Conservation (phyloP, 108 stramenopile genomes). For the Cyclotella distinguenda region DNA sequence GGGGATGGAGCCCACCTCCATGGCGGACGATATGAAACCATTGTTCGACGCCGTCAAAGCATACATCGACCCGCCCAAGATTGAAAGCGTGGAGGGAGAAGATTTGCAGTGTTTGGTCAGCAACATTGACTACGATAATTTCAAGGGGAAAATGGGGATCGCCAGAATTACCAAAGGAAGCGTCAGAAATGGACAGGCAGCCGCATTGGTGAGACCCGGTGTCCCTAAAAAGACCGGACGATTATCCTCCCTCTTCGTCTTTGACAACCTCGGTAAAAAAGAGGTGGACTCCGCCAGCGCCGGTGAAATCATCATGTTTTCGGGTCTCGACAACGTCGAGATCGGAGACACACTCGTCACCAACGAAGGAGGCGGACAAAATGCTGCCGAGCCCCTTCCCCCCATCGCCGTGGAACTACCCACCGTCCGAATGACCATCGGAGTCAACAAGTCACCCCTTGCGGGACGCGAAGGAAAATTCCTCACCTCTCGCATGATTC, state of each 20-base stretch:
- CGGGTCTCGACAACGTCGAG: slow-evolving; percentile 86
- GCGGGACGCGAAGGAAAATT: slow-evolving; percentile 98
- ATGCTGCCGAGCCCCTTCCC: slow-evolving; percentile 83
- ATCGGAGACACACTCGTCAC: slow-evolving; percentile 97
- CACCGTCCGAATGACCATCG: slow-evolving; percentile 98
- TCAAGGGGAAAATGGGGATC: slow-evolving; percentile 99
- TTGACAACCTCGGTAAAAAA: slow-evolving; percentile 94
- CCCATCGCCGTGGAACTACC: slow-evolving; percentile 98
- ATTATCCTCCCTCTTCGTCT: slow-evolving; percentile 88
- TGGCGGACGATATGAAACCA: slow-evolving; percentile 87
- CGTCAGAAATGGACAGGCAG: slow-evolving; percentile 76
- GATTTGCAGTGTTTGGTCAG: slow-evolving; percentile 87
- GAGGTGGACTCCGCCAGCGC: slow-evolving; percentile 88
- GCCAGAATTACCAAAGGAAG: slow-evolving; percentile 90
- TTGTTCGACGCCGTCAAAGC: slow-evolving; percentile 89
- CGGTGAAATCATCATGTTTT: slow-evolving; percentile 98
- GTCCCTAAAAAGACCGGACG: slow-evolving; percentile 78
- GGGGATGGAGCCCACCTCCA: slow-evolving; percentile 74
- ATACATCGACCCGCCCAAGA: slow-evolving; percentile 68
- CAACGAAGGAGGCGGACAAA: slow-evolving; percentile 73
- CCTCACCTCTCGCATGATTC: slow-evolving; percentile 95
- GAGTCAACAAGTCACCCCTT: slow-evolving; percentile 98
- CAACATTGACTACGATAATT: slow-evolving; percentile 97
- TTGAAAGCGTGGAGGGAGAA: slow-evolving; percentile 59
- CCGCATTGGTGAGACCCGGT: slow-evolving; percentile 77